A percentile compares a stretch with the other conserved stretches of the same genome.
Evolutionary conservation across 148 eudicot genomes (phyloP).

Genomic region (Polygonum maritimum): DNA sequence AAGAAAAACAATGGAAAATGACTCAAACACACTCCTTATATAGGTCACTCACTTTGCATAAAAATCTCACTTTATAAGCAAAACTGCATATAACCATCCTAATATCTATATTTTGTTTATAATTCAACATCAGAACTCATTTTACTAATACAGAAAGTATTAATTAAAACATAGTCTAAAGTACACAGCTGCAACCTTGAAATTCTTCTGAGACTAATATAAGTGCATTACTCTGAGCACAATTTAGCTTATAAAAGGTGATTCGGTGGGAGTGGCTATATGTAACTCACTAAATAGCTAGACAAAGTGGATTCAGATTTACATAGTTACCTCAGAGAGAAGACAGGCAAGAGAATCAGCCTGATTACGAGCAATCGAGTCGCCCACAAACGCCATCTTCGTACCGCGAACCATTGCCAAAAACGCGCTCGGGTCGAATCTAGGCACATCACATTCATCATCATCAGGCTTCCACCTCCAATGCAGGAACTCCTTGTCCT

Average conservation of each 20-base stretch:
- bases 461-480: constrained; percentile 14
- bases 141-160: background rate
- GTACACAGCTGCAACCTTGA: background rate
- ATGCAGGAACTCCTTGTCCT: constrained; percentile 7
- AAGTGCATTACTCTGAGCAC: background rate
- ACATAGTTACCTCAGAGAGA: constrained; percentile 21
- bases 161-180: background rate
- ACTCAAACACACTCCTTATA: no score
- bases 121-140: background rate
- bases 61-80: no score
- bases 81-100: no score
- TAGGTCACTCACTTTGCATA: no score
- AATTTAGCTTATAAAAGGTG: background rate
- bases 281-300: no score
- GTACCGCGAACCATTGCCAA: constrained; percentile 7
- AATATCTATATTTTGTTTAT: background rate
- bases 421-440: background rate
- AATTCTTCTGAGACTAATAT: background rate
- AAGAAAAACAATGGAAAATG: background rate
- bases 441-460: background rate
- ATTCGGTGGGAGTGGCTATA: background rate
- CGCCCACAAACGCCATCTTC: constrained; percentile 11
- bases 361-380: constrained; percentile 43
- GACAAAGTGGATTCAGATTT: no score
- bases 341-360: constrained; percentile 39